Percentiles rank a stretch among this genome's conserved stretches.
These are phyloP conservation scores for Oemleria cerasiformis DNA, from an alignment of 306 rosid species.

Conservation along the genomic window DNA sequence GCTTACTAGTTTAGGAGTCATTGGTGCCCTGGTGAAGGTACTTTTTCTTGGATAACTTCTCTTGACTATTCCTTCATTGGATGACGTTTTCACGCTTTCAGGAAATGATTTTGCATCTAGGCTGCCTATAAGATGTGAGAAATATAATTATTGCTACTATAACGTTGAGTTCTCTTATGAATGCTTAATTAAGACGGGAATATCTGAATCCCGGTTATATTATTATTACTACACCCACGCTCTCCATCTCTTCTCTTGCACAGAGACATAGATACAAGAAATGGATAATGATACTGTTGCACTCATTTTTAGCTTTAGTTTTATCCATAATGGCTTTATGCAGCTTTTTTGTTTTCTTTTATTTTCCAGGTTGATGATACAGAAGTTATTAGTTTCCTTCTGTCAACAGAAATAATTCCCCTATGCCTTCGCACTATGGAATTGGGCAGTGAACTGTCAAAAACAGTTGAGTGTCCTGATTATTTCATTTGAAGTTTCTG, in stretches of 20 bases:
- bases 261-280: background rate
- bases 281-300: background rate
- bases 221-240: background rate
- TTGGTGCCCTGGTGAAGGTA: conserved; percentile 95
- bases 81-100: background rate
- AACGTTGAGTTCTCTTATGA: background rate
- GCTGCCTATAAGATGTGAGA: background rate
- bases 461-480: conserved; percentile 67
- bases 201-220: background rate
- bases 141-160: background rate
- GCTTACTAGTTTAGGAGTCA: conserved; percentile 86
- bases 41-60: conserved; percentile 11
- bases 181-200: background rate
- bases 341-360: background rate
- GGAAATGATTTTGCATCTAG: conserved; percentile 5
- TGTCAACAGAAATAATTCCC: conserved; percentile 76
- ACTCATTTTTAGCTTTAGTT: background rate
- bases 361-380: conserved; percentile 66
- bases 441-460: conserved; percentile 77
- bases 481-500: conserved; percentile 3
- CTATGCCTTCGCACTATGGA: conserved; percentile 90
- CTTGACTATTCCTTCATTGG: background rate
- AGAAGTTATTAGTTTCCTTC: conserved; percentile 77
- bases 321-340: conserved; percentile 5
- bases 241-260: background rate